Evolutionary conservation across 257 asterid genomes (phyloP).

Genomic region (Leptodermis oblonga): DNA sequence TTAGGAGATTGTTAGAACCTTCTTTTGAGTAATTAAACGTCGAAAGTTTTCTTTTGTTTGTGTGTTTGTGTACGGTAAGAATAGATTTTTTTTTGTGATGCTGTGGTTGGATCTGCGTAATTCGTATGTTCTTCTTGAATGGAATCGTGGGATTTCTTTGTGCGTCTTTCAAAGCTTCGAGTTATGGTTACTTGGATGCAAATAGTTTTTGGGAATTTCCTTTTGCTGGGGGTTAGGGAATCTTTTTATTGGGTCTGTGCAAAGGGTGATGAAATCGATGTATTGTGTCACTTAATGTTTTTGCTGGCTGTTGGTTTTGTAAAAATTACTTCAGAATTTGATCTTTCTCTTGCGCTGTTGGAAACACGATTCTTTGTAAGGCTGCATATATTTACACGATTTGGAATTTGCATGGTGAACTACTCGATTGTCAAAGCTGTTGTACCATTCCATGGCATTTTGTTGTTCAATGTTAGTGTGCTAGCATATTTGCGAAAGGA

Average conservation of each 20-base stretch:
- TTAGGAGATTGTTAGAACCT: neutral
- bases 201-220: too few relatives aligned
- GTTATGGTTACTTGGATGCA: neutral
- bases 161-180: neutral
- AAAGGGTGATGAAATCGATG: neutral
- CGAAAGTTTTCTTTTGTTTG: neutral
- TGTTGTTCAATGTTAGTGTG: too few relatives aligned
- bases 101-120: conserved; percentile 8
- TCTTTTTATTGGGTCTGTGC: neutral
- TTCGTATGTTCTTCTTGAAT: neutral
- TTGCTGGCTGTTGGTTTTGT: neutral
- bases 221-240: conserved; percentile 1
- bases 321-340: too few relatives aligned
- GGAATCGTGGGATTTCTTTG: neutral
- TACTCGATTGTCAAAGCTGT: too few relatives aligned
- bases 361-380: too few relatives aligned
- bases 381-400: too few relatives aligned
- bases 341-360: too few relatives aligned
- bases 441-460: too few relatives aligned
- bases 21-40: neutral
- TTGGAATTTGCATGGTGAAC: too few relatives aligned
- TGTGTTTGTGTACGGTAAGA: neutral
- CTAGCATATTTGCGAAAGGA: too few relatives aligned
- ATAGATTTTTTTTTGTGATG: neutral
- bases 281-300: neutral